Evolutionary conservation across 148 eudicot genomes (phyloP).

Genomic region (Amaranthus hypochondriacus): DNA sequence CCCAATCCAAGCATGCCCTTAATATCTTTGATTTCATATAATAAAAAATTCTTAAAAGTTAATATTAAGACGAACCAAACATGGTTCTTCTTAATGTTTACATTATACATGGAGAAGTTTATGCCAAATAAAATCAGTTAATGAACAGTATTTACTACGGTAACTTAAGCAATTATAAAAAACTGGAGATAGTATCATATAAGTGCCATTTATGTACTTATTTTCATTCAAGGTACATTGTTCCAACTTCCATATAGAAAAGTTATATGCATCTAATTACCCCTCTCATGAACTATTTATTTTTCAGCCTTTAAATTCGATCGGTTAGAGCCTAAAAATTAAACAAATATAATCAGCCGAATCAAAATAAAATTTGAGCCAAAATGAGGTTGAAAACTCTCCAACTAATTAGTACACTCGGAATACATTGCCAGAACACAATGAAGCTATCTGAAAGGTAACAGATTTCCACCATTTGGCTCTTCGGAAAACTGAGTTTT

Average conservation of each 20-base stretch:
- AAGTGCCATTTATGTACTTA: no score
- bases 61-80: no score
- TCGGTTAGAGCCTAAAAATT: neutral
- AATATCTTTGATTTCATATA: no score
- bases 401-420: neutral
- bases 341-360: constrained; percentile 1
- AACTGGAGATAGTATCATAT: no score
- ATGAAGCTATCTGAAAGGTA: neutral
- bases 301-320: constrained; percentile 6
- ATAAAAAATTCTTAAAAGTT: no score
- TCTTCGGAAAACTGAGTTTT: neutral
- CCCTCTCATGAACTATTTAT: neutral
- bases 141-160: no score
- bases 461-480: neutral
- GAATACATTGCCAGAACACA: neutral
- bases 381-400: constrained; percentile 7
- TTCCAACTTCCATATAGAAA: neutral
- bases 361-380: neutral
- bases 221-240: no score
- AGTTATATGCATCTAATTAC: neutral
- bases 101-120: no score
- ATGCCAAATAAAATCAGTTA: no score
- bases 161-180: no score
- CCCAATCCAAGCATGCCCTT: no score
- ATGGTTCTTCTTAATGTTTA: no score